Evolutionary conservation across 371 early-diverging fungal genomes (phyloP), one percentile per base, ranked within the genome.

Genomic region (Mortierella sp.): DNA sequence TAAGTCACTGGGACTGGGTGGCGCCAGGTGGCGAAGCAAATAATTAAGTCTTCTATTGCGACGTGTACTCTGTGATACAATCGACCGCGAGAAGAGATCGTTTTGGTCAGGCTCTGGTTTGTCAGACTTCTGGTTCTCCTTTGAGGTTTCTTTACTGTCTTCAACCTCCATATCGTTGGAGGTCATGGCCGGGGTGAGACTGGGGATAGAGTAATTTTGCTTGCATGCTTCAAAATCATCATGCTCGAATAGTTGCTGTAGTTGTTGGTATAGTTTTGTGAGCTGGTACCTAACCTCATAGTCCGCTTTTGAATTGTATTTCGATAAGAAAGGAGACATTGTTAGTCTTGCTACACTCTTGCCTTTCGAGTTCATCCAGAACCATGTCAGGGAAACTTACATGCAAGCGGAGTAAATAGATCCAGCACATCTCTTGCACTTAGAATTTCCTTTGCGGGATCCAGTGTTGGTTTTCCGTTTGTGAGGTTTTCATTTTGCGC

Each of bases 1-100:
- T 20, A 20, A 66, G 9, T 76, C 73, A 30, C 30, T 66, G 4
- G 72, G 30, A 35, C 71, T 72, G 3, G 70, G 77, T 8, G 83
- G 83, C 16, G 83, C 83, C 39, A 81, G 77, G 49, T 72, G 40
- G 43, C 77, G 83, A 55, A 81, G 73, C 54, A 81, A 47, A 62
- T 81, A 76, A 51, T 81, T 81, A 9, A 81, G 68, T 10, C 83
- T 54, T 30, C 83, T 69, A 51, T 81, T 81, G 26, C 76, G 72
- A 1, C 83, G 65, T 1, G 83, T 76, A 20, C 60, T 75, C 11
- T 73, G 67, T 5, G 77, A 67, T 2, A 81, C 52, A 20, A 69
- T 62, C 3, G 83, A 76, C 1, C 73, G 73, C 6, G 69, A 63
- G 37, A 81, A 81, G n/a, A 81, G 68, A 14, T 76, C 80, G 39